These are phyloP conservation scores for Eremothecium gossypii DNA, from an alignment of 1,139 yeast genomes.

Conservation along the genomic window DNA sequence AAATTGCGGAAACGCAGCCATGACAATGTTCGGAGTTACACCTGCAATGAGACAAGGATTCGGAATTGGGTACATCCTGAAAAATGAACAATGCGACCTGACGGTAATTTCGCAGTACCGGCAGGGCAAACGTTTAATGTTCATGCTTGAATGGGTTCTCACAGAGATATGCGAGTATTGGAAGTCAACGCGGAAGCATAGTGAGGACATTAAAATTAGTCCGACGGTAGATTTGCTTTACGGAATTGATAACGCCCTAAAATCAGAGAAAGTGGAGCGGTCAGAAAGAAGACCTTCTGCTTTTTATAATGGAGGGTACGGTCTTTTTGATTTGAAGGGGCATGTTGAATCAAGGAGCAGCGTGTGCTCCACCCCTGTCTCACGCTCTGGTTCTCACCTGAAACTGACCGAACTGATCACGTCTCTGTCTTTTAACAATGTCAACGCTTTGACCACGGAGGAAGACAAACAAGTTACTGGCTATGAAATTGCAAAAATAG, in stretches of 20 bases:
- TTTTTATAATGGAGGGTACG: slow-evolving; percentile 51
- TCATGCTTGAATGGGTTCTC: slow-evolving; percentile 53
- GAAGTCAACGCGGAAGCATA: slow-evolving; percentile 33
- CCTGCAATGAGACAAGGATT: slow-evolving; percentile 70
- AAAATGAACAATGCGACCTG: slow-evolving; percentile 56
- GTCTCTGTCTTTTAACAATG: slow-evolving; percentile 3
- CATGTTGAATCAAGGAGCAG: slow-evolving; percentile 23
- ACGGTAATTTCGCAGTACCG: slow-evolving; percentile 60
- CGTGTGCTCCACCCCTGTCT: slow-evolving; percentile 13
- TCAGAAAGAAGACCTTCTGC: slow-evolving; percentile 18
- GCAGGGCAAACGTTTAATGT: slow-evolving; percentile 60
- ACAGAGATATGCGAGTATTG: slow-evolving; percentile 41
- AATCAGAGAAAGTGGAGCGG: slow-evolving; percentile 6
- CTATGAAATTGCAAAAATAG: slow-evolving; percentile 14
- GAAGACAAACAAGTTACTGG: slow-evolving; percentile 25
- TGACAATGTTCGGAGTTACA: slow-evolving; percentile 63
- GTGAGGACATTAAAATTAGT: slow-evolving; percentile 29
- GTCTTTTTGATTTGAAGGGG: slow-evolving; percentile 66
- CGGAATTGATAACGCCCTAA: slow-evolving; percentile 25
- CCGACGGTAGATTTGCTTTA: slow-evolving; percentile 30
- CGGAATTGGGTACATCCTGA: slow-evolving; percentile 68
- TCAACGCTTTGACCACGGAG: slow-evolving; percentile 15
- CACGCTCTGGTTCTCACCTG: slow-evolving; percentile 15
- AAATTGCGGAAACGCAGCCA: slow-evolving; percentile 74
- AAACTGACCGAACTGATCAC: slow-evolving; percentile 16